A percentile compares a stretch with the other conserved stretches of the same genome.
Conservation (phyloP, 1,139 yeast species). For the Nematodospora anomalae region DNA sequence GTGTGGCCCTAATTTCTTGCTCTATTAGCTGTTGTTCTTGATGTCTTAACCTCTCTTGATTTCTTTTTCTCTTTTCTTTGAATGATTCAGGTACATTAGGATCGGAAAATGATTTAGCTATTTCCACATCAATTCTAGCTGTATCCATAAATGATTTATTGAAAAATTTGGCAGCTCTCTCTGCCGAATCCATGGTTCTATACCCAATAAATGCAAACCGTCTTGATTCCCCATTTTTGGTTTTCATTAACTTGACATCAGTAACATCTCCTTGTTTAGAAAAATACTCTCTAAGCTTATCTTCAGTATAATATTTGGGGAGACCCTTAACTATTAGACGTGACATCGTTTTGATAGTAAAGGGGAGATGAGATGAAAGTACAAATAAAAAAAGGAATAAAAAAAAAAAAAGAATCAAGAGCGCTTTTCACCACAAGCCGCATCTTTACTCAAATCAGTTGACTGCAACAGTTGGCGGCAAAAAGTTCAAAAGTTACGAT, state of each 20-base stretch:
- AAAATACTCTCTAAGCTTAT: constrained; percentile 69
- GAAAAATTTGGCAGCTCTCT: constrained; percentile 72
- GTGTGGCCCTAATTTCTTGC: constrained; percentile 37
- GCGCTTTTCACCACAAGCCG: constrained; percentile 1
- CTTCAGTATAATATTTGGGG: constrained; percentile 80
- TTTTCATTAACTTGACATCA: constrained; percentile 82
- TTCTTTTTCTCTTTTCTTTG: constrained; percentile 60
- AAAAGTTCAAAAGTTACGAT: constrained; percentile 2
- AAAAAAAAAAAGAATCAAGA: constrained; percentile 2
- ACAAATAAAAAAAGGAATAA: constrained; percentile 3
- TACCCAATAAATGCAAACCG: constrained; percentile 93
- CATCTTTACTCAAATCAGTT: background rate
- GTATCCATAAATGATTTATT: constrained; percentile 82
- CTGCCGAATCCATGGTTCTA: constrained; percentile 70
- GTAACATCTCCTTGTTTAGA: constrained; percentile 65
- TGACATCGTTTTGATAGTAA: constrained; percentile 52
- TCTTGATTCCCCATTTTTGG: constrained; percentile 82
- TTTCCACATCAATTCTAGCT: constrained; percentile 69
- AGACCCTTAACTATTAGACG: constrained; percentile 94
- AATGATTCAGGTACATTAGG: constrained; percentile 75
- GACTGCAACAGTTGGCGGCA: background rate
- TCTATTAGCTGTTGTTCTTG: constrained; percentile 54
- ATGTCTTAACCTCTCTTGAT: constrained; percentile 51
- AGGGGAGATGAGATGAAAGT: background rate
- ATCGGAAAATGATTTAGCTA: constrained; percentile 85